Evolutionary conservation across 73 alveolate genomes (phyloP), one percentile per base, ranked within the genome.

Genomic region (Tetrahymena thermophila): DNA sequence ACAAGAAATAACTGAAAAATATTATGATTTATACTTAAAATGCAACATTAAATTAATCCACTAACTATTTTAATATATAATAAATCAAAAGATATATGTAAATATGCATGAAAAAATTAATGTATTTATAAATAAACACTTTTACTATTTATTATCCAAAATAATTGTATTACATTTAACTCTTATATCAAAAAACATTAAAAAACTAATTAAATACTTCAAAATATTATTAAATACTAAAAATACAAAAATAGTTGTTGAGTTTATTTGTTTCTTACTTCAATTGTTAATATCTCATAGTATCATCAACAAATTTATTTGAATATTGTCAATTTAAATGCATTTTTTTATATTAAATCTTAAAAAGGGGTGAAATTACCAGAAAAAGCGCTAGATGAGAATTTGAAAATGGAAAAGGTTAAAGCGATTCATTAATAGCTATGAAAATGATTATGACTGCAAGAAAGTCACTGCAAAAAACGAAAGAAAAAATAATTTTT

Each of bases 381-480:
- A 95, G 95, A 56, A 95, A 89, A 56, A 95, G 97, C 56, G 97
- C 97, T 1, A 85, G 97, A 37, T 89, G 94, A 34, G 97, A 95
- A 95, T 95, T 95, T 19, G 96, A 95, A 56, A 50, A 89, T 55
- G 97, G 95, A 34, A 95, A 40, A 95, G 34, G 94, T 85, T 95
- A 95, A 89, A 43, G 40, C 13, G 97, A 95, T 56, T 94, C 97
- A 43, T 85, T 89, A 85, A 50, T 95, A 42, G 97, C 94, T 21
- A 95, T 95, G 97, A 95, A 93, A 85, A 95, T 95, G 97, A 95
- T 95, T 35, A 44, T 95, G 93, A 89, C 97, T 15, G 40, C 95
- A n/a, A 95, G 97, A 58, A 95, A 95, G 34, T 94, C 97, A 8
- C 71, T 94, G 95, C 34, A 85, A 95, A 95, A 85, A 57, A 95